Base-by-base conservation (phyloP, 2,329 filamentous ascomycete genomes). In the Aspergillus sp. region DNA sequence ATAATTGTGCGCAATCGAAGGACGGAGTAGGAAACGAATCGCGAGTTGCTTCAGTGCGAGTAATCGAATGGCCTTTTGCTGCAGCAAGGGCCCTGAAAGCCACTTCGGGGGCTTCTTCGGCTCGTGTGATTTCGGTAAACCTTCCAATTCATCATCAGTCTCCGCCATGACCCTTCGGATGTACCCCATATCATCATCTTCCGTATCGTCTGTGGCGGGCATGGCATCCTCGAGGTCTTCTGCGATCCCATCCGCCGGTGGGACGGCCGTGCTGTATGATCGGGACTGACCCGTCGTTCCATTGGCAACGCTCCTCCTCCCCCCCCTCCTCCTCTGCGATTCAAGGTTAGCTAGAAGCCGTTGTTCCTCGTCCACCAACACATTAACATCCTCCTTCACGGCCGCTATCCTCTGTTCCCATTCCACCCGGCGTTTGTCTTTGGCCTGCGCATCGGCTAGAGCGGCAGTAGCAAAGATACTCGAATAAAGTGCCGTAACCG, bases 391-490 rank as follows among this genome's bases (percentile, higher is more conserved):
- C 47, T 65, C 68, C 52, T 65, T 70, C 9, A 69, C 67, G 2
- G 65, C 66, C 27, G 66, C 67, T 38, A 72, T 68, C 53, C 67
- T 67, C 55, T 70, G 62, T 47, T 68, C 62, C 62, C 62, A 65
- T 49, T 71, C 67, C 45, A 61, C 54, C 34, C 66, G 66, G 30
- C 65, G 65, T 52, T 64, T 58, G 42, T 62, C 60, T 49, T 73
- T 73, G 8, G 58, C 62, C 43, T 58, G 60, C 6, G 66, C 64
- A 56, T 73, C 69, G 42, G 63, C 63, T 32, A 71, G 57, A 26
- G 69, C 61, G 10, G 70, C 69, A 6, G 61, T 63, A 5, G 66
- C 69, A 40, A 72, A 70, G 12, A 73, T 66, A 41, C 68, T 68
- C 7, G 66, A 68, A 52, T 71, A 70, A n/a, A 72, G 57, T n/a